Base-by-base conservation (phyloP, 2,329 filamentous ascomycete genomes). In the Bipolaris gigantea region DNA sequence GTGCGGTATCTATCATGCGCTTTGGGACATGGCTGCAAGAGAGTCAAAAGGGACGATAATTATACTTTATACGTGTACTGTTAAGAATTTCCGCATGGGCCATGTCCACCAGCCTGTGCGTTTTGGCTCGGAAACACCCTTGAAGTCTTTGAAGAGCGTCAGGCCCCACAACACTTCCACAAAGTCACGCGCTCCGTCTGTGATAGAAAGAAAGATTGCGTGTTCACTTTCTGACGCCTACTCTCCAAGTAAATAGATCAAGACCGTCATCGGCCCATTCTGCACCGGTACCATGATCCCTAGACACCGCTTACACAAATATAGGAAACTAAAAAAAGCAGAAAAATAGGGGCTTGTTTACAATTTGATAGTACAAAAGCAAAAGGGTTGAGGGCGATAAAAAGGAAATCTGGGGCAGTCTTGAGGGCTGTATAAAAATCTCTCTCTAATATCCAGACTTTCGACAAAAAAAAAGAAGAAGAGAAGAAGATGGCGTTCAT, bases 381-480 rank as follows among this genome's bases (percentile, higher is more conserved):
- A 11, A 23, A 27, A 23, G 23, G 15, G 18, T 41, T 15, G 11
- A 25, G 39, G 39, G 7, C 15, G 30, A 44, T 30, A 13, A 21
- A n/a, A 35, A 45, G 23, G 6, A 45, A 45, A n/a, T 41, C 33
- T 18, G 11, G n/a, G 42, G 42, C 42, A 21, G 42, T 45, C 42
- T 45, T 35, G 42, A 45, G 42, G 42, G 42, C 32, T 33, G 23
- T 44, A 44, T 33, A n/a, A n/a, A n/a, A n/a, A 16, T 44, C 21
- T 44, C 27, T 45, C 42, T 45, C 42, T 34, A 34, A 44, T 44
- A 44, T 44, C 42, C 42, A 45, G 34, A 19, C 42, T 45, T 23
- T 45, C 42, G 32, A 45, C 33, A 45, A 44, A 34, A 33, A 18
- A 41, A n/a, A n/a, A n/a, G n/a, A n/a, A n/a, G n/a, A n/a, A n/a